phyloP scores from a whole-genome alignment of 805 yeast species.

The Schwanniomyces occidentalis region DNA sequence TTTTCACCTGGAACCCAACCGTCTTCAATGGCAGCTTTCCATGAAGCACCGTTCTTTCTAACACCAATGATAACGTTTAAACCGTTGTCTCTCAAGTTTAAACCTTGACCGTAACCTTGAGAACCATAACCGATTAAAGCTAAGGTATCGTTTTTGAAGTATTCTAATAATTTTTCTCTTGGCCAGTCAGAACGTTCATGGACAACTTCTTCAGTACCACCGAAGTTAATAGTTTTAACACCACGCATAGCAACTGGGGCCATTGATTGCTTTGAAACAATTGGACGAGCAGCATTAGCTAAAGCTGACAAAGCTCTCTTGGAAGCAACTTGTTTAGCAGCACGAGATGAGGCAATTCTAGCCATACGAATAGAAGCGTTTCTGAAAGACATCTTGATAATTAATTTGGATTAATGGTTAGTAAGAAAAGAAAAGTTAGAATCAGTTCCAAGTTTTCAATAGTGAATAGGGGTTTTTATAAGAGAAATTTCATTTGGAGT shows the following conservation, averaged over 20 bases:
- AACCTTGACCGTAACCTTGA: conserved; percentile 99
- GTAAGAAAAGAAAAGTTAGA: not conserved
- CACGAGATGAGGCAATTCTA: conserved; percentile 46
- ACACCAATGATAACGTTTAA: conserved; percentile 97
- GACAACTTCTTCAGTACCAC: conserved; percentile 91
- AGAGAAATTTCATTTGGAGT: no score
- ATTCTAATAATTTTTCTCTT: conserved; percentile 89
- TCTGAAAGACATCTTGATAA: conserved; percentile 42
- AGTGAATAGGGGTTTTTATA: no score
- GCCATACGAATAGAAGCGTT: conserved; percentile 46
- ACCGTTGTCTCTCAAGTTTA: conserved; percentile 99
- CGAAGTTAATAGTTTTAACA: conserved; percentile 94
- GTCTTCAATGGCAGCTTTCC: conserved; percentile 99
- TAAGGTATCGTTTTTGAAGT: conserved; percentile 97
- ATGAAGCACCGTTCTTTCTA: conserved; percentile 97
- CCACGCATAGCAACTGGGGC: conserved; percentile 74
- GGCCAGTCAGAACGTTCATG: conserved; percentile 99
- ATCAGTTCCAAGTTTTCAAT: conserved; percentile 1
- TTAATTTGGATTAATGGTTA: not conserved
- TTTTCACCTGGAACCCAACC: conserved; percentile 99
- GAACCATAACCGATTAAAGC: conserved; percentile 99
- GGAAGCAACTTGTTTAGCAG: conserved; percentile 47
- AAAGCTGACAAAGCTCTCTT: conserved; percentile 68
- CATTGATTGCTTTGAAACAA: conserved; percentile 37
- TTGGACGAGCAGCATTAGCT: conserved; percentile 48